phyloP scores from a whole-genome alignment of 192 early-diverging fungal genomes.

The Thoreauomyces humboldtii region DNA sequence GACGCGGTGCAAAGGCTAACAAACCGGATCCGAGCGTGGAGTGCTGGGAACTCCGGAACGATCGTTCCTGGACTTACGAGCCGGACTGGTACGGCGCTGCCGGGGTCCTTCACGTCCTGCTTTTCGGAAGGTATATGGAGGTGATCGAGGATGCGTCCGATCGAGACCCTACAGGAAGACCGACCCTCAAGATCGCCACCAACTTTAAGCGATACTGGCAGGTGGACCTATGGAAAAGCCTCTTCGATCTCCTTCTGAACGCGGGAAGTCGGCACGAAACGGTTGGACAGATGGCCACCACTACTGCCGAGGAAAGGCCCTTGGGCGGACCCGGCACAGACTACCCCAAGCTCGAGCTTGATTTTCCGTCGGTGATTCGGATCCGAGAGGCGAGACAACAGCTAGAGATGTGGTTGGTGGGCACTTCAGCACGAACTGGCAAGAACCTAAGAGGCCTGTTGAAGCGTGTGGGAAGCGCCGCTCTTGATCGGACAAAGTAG shows the following conservation, averaged over 20 bases:
- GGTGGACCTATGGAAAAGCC: constrained; percentile 37
- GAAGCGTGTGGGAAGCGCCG: constrained; percentile 33
- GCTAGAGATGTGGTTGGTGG: constrained; percentile 39
- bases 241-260: constrained; percentile 55
- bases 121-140: constrained; percentile 54
- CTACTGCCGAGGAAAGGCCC: neutral
- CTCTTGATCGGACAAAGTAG: constrained; percentile 1
- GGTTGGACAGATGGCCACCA: neutral
- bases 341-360: constrained; percentile 10
- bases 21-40: constrained; percentile 27
- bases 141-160: constrained; percentile 23
- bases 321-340: constrained; percentile 9
- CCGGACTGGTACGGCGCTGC: constrained; percentile 57
- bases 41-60: constrained; percentile 51
- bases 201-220: constrained; percentile 44
- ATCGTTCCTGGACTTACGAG: constrained; percentile 43
- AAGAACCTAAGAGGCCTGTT: constrained; percentile 40
- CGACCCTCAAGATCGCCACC: constrained; percentile 12
- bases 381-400: constrained; percentile 23
- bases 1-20: neutral
- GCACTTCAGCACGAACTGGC: constrained; percentile 17
- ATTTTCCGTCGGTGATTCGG: constrained; percentile 27
- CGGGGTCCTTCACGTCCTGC: constrained; percentile 40
- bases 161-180: neutral
- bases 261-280: neutral